Conservation (phyloP, 2,329 filamentous ascomycete genomes). For the Berkeleyomyces basicola region DNA sequence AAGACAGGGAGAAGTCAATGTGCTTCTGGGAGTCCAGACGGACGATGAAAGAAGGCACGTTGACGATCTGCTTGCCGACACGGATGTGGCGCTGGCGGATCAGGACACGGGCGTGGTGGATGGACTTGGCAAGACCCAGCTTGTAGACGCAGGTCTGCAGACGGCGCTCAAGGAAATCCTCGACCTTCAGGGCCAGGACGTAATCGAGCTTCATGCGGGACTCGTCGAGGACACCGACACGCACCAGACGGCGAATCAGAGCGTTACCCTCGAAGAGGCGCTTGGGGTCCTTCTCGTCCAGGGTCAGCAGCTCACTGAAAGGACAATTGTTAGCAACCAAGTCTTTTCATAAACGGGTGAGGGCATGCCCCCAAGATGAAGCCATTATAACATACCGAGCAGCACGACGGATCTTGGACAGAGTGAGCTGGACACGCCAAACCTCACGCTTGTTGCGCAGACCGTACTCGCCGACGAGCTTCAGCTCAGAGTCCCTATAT, state of each 20-base stretch:
- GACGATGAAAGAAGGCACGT: constrained; percentile 98
- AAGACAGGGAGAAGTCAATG: constrained; percentile 97
- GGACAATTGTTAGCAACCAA: constrained; percentile 5
- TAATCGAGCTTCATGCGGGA: constrained; percentile 99
- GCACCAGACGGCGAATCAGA: constrained; percentile 98
- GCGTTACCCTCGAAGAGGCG: constrained; percentile 99
- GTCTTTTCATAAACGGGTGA: neutral
- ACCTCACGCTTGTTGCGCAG: constrained; percentile 99
- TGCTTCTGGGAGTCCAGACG: constrained; percentile 99
- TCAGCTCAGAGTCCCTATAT: constrained; percentile 92
- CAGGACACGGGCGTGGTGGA: constrained; percentile 99
- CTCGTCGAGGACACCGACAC: constrained; percentile 98
- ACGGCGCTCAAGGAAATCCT: constrained; percentile 99
- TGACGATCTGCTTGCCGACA: constrained; percentile 99
- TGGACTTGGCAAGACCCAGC: constrained; percentile 98
- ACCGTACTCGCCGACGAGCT: constrained; percentile 99
- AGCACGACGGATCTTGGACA: constrained; percentile 99
- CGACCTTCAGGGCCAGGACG: constrained; percentile 96
- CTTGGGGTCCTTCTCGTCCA: constrained; percentile 99
- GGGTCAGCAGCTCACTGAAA: constrained; percentile 88
- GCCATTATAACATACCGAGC: constrained; percentile 53
- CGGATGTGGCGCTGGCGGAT: constrained; percentile 99
- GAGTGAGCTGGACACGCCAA: constrained; percentile 97
- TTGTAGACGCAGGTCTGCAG: constrained; percentile 99
- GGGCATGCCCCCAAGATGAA: too few species aligned